phyloP scores from a whole-genome alignment of 1,284 basidiomycete genomes.

The Hymenochaete sp. region DNA sequence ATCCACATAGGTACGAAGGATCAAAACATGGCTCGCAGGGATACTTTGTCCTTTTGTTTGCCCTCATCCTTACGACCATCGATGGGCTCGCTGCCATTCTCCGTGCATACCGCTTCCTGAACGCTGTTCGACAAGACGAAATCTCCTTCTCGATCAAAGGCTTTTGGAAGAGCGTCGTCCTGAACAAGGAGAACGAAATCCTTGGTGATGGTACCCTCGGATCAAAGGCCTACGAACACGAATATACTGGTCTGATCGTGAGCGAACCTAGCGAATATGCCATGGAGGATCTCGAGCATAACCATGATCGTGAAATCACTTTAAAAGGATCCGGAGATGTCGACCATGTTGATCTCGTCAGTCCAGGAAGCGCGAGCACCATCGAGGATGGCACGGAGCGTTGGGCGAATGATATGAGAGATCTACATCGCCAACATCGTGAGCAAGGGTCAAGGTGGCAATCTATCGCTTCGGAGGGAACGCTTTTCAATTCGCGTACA shows the following conservation, averaged over 20 bases:
- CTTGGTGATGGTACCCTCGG: constrained; percentile 8
- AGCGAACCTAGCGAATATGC: no score
- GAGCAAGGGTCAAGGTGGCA: constrained; percentile 26
- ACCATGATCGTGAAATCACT: constrained; percentile 25
- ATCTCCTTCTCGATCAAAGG: constrained; percentile 37
- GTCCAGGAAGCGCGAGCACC: constrained; percentile 6
- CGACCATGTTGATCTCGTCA: background rate
- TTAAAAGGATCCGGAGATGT: no score
- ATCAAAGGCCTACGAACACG: constrained; percentile 26
- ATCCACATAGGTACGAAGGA: constrained; percentile 52
- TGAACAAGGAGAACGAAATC: constrained; percentile 32
- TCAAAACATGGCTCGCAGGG: constrained; percentile 56
- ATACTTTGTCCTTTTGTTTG: constrained; percentile 49
- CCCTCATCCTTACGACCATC: constrained; percentile 46
- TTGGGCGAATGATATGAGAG: constrained; percentile 34
- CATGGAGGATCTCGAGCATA: constrained; percentile 40
- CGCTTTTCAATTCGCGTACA: constrained; percentile 40
- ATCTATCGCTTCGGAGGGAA: constrained; percentile 45
- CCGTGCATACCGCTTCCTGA: constrained; percentile 42
- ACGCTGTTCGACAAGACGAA: constrained; percentile 27
- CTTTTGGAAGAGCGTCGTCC: constrained; percentile 49
- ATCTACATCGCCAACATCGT: constrained; percentile 32
- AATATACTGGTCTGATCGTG: constrained; percentile 45
- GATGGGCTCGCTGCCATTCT: constrained; percentile 43
- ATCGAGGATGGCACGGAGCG: constrained; percentile 25